Conservation (phyloP, 495 filamentous ascomycete genomes). For the Penicilliopsis zonata region DNA sequence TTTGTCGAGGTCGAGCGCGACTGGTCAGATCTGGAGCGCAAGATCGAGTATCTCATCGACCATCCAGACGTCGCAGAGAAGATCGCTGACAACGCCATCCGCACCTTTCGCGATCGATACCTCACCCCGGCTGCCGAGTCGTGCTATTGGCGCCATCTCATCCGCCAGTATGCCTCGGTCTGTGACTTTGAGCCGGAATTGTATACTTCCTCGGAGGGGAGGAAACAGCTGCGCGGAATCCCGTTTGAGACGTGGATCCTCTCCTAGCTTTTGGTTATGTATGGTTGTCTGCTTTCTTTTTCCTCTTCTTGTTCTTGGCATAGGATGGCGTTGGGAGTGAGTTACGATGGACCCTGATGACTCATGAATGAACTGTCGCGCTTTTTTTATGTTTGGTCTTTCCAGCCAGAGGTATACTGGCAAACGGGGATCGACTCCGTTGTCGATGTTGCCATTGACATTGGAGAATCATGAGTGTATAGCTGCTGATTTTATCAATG, state of each 20-base stretch:
- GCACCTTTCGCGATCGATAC: slow-evolving; percentile 45
- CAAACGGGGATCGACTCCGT: too few species aligned
- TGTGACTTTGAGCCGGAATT: slow-evolving; percentile 29
- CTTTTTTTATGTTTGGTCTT: too few species aligned
- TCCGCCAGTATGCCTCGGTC: slow-evolving; percentile 34
- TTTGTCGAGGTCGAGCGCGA: slow-evolving; percentile 44
- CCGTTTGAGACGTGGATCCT: slow-evolving; percentile 32
- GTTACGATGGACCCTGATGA: too few species aligned
- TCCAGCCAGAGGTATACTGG: too few species aligned
- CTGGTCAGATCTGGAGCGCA: slow-evolving; percentile 40
- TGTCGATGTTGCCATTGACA: too few species aligned
- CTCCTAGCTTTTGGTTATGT: too few species aligned
- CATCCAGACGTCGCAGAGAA: slow-evolving; percentile 36
- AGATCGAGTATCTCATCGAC: slow-evolving; percentile 37
- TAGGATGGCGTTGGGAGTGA: too few species aligned
- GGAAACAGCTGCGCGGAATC: slow-evolving; percentile 17
- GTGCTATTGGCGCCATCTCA: slow-evolving; percentile 48
- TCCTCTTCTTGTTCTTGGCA: too few species aligned
- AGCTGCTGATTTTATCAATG: too few species aligned
- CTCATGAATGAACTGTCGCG: too few species aligned
- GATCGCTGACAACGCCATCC: slow-evolving; percentile 43
- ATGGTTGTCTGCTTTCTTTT: too few species aligned
- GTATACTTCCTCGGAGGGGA: slow-evolving; percentile 15
- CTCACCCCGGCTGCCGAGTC: slow-evolving; percentile 48
- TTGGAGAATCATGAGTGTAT: too few species aligned